These are phyloP conservation scores for Nakazawaea ernobii DNA, from an alignment of 805 yeast genomes.

Conservation along the genomic window DNA sequence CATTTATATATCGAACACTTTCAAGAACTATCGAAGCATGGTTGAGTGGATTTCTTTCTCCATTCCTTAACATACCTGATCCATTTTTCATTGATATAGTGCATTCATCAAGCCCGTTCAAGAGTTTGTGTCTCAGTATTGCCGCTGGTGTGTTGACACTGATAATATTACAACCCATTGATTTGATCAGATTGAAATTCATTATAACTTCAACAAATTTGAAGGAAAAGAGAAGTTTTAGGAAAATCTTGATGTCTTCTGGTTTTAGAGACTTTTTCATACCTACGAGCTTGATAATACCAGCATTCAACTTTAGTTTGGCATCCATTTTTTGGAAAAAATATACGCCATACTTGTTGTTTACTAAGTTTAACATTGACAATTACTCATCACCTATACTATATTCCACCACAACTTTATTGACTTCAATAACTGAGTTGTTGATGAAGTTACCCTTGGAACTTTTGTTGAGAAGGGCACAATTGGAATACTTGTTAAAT, in stretches of 20 bases:
- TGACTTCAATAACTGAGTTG: slow-evolving; percentile 61
- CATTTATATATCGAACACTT: slow-evolving; percentile 72
- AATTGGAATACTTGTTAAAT: slow-evolving; percentile 55
- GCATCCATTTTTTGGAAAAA: slow-evolving; percentile 55
- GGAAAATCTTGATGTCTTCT: slow-evolving; percentile 54
- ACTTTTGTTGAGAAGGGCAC: slow-evolving; percentile 79
- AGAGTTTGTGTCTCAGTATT: slow-evolving; percentile 62
- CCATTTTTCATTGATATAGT: slow-evolving; percentile 80
- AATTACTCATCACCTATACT: slow-evolving; percentile 54
- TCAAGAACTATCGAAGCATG: slow-evolving; percentile 81
- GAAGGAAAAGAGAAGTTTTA: slow-evolving; percentile 54
- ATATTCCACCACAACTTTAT: slow-evolving; percentile 53
- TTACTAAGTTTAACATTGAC: slow-evolving; percentile 59
- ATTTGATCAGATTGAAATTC: slow-evolving; percentile 71
- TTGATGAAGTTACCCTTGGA: slow-evolving; percentile 82
- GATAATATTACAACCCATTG: slow-evolving; percentile 71
- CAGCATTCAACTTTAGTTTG: slow-evolving; percentile 63
- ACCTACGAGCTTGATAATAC: slow-evolving; percentile 57
- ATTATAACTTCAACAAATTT: slow-evolving; percentile 60
- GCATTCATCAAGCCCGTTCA: slow-evolving; percentile 71
- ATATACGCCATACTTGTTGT: slow-evolving; percentile 60
- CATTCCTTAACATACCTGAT: slow-evolving; percentile 78
- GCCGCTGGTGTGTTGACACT: slow-evolving; percentile 71
- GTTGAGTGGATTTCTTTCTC: slow-evolving; percentile 84
- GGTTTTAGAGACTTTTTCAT: slow-evolving; percentile 36